Evolutionary conservation across 2,329 filamentous ascomycete species (phyloP).

Genomic region (Colletotrichum sp.): DNA sequence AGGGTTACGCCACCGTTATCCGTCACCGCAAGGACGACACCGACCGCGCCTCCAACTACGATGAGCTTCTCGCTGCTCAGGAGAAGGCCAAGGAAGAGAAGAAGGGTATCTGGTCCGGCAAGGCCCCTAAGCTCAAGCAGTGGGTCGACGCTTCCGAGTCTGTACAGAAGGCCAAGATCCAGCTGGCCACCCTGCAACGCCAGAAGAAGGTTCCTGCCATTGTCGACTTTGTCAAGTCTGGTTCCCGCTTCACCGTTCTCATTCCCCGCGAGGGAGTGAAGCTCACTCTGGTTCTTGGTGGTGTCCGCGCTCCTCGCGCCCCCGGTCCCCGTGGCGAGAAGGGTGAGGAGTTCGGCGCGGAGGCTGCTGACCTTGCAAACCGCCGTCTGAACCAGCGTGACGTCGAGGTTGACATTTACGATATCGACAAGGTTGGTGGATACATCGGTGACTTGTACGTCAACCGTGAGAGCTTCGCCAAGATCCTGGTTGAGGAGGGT

Average conservation of each 20-base stretch:
- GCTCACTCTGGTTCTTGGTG: slow-evolving; percentile 91
- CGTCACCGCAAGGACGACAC: slow-evolving; percentile 94
- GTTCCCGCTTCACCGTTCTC: slow-evolving; percentile 89
- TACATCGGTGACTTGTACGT: slow-evolving; percentile 96
- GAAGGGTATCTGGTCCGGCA: slow-evolving; percentile 95
- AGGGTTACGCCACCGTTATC: slow-evolving; percentile 92
- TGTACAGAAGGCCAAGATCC: slow-evolving; percentile 93
- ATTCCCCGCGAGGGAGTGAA: slow-evolving; percentile 93
- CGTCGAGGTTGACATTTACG: slow-evolving; percentile 93
- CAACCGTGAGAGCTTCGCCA: slow-evolving; percentile 94
- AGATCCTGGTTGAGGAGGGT: slow-evolving; percentile 91
- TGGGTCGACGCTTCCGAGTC: slow-evolving; percentile 92
- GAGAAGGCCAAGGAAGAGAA: slow-evolving; percentile 83
- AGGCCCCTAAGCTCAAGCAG: slow-evolving; percentile 81
- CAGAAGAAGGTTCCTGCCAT: slow-evolving; percentile 93
- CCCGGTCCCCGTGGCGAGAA: slow-evolving; percentile 77
- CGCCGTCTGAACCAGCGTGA: slow-evolving; percentile 91
- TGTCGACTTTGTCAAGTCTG: slow-evolving; percentile 98
- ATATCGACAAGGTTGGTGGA: slow-evolving; percentile 94
- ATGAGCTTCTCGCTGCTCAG: slow-evolving; percentile 82
- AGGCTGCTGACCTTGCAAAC: slow-evolving; percentile 91
- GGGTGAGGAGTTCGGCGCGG: slow-evolving; percentile 92
- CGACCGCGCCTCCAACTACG: slow-evolving; percentile 92
- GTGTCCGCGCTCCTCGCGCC: slow-evolving; percentile 88
- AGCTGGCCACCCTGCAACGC: slow-evolving; percentile 83